phyloP scores from a whole-genome alignment of 2,329 filamentous ascomycete genomes.

The Nigrospora sphaerica region DNA sequence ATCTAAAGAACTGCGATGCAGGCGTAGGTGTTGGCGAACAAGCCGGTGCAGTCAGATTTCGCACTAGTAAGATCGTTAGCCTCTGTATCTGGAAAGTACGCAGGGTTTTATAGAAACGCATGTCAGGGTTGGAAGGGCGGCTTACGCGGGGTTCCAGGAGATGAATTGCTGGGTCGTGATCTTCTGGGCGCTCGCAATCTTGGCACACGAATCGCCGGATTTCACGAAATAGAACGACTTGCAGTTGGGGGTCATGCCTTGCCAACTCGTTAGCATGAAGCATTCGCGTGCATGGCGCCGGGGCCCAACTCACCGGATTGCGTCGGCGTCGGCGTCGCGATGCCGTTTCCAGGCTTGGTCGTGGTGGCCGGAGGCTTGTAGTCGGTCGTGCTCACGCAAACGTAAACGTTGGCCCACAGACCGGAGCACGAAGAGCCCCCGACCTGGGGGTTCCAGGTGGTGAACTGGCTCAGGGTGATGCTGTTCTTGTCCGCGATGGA shows the following conservation, averaged over 20 bases:
- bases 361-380: background rate
- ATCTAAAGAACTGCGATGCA: no score
- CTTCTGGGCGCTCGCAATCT: background rate
- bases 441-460: conserved; percentile 7
- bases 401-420: conserved; percentile 5
- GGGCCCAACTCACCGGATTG: no score
- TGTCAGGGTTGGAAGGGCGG: no score
- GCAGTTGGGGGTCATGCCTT: background rate
- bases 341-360: background rate
- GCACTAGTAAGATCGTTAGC: no score
- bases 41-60: no score
- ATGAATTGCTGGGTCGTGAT: background rate
- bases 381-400: conserved; percentile 4
- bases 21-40: no score
- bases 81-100: no score
- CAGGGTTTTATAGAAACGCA: no score
- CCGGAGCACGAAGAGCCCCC: conserved; percentile 5
- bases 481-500: conserved; percentile 3
- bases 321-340: background rate
- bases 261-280: no score
- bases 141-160: background rate
- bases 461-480: conserved; percentile 8
- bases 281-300: no score
- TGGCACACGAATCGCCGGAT: background rate
- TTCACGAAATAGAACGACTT: background rate